Evolutionary conservation across 2,329 filamentous ascomycete species (phyloP).

Genomic region (Fonsecaea pugnacius): DNA sequence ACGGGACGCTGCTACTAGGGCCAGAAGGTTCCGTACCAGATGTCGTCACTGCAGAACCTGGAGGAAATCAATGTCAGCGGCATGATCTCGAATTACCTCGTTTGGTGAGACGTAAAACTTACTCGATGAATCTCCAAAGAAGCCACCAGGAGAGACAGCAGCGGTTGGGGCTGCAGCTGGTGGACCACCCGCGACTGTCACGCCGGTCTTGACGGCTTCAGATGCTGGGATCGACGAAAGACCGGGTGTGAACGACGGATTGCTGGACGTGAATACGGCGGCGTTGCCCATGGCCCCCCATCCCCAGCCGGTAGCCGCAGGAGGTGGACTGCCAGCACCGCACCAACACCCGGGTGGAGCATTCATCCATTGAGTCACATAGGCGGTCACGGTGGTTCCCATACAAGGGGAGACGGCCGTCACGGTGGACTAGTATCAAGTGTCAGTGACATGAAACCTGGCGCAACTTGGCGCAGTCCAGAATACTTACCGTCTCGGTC

Average conservation of each 20-base stretch:
- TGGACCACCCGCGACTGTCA: slow-evolving; percentile 27
- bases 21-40: slow-evolving; percentile 31
- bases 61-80: background rate
- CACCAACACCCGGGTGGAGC: slow-evolving; percentile 33
- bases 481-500: slow-evolving; percentile 28
- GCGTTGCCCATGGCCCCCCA: slow-evolving; percentile 20
- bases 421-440: slow-evolving; percentile 26
- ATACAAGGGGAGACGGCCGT: slow-evolving; percentile 30
- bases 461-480: background rate
- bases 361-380: slow-evolving; percentile 31
- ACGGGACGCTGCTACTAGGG: slow-evolving; percentile 29
- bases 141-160: slow-evolving; percentile 25
- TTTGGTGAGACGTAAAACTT: slow-evolving; percentile 4
- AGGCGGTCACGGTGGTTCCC: slow-evolving; percentile 28
- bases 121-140: slow-evolving; percentile 23
- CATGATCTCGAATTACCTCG: background rate
- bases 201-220: slow-evolving; percentile 33
- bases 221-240: slow-evolving; percentile 34
- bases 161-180: slow-evolving; percentile 17
- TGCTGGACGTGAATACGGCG: slow-evolving; percentile 22
- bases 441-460: slow-evolving; percentile 14
- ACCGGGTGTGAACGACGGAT: slow-evolving; percentile 29
- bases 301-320: background rate
- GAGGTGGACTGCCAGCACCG: slow-evolving; percentile 11
- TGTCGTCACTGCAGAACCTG: slow-evolving; percentile 17